Conservation (phyloP, 179 eudicot genomes). For the Heliamphora pulchella region DNA sequence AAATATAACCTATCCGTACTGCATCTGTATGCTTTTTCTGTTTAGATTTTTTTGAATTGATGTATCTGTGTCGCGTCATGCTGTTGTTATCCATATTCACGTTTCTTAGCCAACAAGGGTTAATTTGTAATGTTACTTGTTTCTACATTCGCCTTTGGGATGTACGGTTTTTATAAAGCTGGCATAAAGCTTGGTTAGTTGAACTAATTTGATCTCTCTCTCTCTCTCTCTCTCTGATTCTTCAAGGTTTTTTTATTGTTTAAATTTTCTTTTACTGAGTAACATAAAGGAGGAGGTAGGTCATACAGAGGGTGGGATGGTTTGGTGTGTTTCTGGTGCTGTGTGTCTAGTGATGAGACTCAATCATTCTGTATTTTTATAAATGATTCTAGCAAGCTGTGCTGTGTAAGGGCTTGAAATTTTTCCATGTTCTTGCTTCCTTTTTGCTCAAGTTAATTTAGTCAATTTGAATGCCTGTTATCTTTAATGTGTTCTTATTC, state of each 20-base stretch:
- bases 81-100: background rate
- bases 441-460: background rate
- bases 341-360: background rate
- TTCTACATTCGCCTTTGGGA: conserved; percentile 7
- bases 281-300: background rate
- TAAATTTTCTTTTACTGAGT: background rate
- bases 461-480: background rate
- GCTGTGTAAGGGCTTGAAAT: background rate
- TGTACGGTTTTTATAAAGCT: background rate
- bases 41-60: background rate
- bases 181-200: background rate
- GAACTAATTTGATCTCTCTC: background rate
- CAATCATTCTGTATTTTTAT: background rate
- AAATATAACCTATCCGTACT: no score
- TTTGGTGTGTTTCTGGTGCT: background rate
- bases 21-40: no score
- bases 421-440: background rate
- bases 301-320: background rate
- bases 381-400: background rate
- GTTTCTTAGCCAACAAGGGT: background rate
- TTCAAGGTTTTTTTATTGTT: conserved; percentile 1
- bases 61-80: no score
- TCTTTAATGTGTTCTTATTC: background rate
- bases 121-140: background rate
- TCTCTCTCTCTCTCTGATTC: background rate